Percentiles rank a stretch among this genome's conserved stretches.
phyloP scores from a whole-genome alignment of 2,329 filamentous ascomycete genomes.

The Penicillium digitatum region DNA sequence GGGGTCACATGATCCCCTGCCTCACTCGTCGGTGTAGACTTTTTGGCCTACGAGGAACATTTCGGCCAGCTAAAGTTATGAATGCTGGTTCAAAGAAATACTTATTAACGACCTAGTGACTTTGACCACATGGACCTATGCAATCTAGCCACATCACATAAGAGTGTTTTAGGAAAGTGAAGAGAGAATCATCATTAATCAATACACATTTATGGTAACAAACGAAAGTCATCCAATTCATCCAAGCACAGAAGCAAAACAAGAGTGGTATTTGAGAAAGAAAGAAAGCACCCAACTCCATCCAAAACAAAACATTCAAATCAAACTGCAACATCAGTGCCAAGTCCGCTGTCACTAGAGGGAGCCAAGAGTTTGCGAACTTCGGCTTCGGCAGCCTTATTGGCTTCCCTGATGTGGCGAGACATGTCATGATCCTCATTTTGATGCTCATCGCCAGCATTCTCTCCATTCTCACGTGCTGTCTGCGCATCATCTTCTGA shows the following conservation, averaged over 20 bases:
- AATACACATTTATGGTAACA: constrained; percentile 9
- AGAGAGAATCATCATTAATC: constrained; percentile 5
- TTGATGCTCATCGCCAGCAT: constrained; percentile 7
- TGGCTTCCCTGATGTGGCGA: constrained; percentile 13
- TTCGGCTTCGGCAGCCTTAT: constrained; percentile 19
- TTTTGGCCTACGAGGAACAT: neutral
- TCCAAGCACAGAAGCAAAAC: constrained; percentile 7
- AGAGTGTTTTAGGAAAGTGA: constrained; percentile 7
- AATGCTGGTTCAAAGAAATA: neutral
- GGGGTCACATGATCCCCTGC: constrained; percentile 21
- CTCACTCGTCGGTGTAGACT: neutral
- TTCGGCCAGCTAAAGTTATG: neutral
- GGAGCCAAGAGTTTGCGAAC: constrained; percentile 29
- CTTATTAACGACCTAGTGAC: neutral
- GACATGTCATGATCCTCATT: constrained; percentile 15
- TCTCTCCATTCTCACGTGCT: constrained; percentile 17
- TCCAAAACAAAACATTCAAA: constrained; percentile 3
- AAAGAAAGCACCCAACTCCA: constrained; percentile 8
- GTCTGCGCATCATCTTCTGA: constrained; percentile 21
- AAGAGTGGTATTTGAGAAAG: constrained; percentile 26
- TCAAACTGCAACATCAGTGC: constrained; percentile 21
- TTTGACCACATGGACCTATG: neutral
- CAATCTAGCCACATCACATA: constrained; percentile 16
- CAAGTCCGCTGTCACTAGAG: constrained; percentile 30
- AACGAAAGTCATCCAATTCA: constrained; percentile 6